Evolutionary conservation across 208 protist species (phyloP).

Genomic region (Wallacemonas collosoma): DNA sequence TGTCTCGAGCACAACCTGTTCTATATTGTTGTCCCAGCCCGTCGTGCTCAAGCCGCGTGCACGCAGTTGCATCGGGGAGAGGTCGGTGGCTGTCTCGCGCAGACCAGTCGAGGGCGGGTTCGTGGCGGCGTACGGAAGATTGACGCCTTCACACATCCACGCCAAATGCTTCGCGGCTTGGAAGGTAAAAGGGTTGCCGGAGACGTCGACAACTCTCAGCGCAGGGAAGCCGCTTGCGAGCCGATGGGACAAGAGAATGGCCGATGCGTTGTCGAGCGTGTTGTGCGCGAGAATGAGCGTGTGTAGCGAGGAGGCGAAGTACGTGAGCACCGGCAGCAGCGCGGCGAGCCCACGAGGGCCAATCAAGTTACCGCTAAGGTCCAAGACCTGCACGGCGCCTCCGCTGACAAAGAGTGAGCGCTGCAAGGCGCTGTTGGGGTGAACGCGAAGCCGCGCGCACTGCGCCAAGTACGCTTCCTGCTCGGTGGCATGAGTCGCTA

Average conservation of each 20-base stretch:
- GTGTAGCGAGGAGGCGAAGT: conserved; percentile 43
- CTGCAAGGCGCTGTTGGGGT: conserved; percentile 36
- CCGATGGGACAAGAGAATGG: conserved; percentile 26
- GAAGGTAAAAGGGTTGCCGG: conserved; percentile 67
- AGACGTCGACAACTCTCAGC: conserved; percentile 50
- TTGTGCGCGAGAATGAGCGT: conserved; percentile 57
- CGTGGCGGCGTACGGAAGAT: not conserved
- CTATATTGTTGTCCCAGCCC: conserved; percentile 29
- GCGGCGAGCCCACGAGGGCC: conserved; percentile 48
- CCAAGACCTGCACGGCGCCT: conserved; percentile 31
- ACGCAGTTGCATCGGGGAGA: not conserved
- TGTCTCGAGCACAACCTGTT: conserved; percentile 29
- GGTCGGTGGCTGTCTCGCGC: no score
- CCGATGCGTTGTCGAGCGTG: conserved; percentile 38
- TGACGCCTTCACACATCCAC: conserved; percentile 47
- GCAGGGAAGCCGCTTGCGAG: conserved; percentile 34
- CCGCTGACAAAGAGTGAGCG: conserved; percentile 2
- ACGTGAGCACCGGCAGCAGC: conserved; percentile 29
- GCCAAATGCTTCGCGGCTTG: conserved; percentile 58
- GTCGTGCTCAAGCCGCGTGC: conserved; percentile 6
- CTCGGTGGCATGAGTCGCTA: no score
- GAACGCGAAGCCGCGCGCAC: conserved; percentile 22
- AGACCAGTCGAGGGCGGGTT: not conserved
- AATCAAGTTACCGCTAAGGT: conserved; percentile 46
- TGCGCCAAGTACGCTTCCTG: conserved; percentile 18